Base-by-base conservation (phyloP, 2,329 filamentous ascomycete genomes). In the Salinomyces thailandicus region DNA sequence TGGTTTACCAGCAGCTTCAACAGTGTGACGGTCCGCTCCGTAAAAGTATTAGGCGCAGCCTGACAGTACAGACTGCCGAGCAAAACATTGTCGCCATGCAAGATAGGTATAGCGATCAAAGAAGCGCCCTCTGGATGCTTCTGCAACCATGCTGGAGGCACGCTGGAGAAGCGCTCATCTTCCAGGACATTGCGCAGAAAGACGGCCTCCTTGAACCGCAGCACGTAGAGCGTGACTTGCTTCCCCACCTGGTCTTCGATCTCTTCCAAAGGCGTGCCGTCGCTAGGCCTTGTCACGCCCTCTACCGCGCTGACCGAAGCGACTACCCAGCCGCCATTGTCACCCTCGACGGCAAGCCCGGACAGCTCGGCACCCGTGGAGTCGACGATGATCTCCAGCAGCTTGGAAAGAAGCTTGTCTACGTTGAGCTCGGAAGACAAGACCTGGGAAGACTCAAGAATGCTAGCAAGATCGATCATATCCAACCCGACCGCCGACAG, bases 401-500 rank as follows among this genome's bases (percentile, higher is more conserved):
- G 85, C 28, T 82, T 86, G 51, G 80, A 78, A 42, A 87, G 69
- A 3, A 89, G 68, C 49, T 80, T 73, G 45, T 87, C 81, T 9
- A 87, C 74, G 45, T 81, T 73, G 8, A 89, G 61, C 34, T 86
- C 80, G 12, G 81, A 86, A 4, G 82, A 87, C 29, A 89, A 78
- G 29, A 87, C 73, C 53, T 86, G 83, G 7, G 80, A 85, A 2
- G 79, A 84, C 48, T 83, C 77, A 11, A 89, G 66, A 40, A 89
- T 87, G 16, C 79, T 80, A 28, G 83, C 79, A 43, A 87, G 60
- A 57, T 87, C 83, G 52, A 89, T 78, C 78, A 89, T 86, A 61
- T 89, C 83, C 36, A 89, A 69, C 3, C 67, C 67, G 1, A 64
- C 61, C 18, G 81, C 77, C 27, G 81, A 80, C 41, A 86, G 67